Percentiles rank a stretch among this genome's conserved stretches.
These are phyloP conservation scores for Podospora bellae-mahoneyi DNA, from an alignment of 495 filamentous ascomycete genomes.

Conservation along the genomic window DNA sequence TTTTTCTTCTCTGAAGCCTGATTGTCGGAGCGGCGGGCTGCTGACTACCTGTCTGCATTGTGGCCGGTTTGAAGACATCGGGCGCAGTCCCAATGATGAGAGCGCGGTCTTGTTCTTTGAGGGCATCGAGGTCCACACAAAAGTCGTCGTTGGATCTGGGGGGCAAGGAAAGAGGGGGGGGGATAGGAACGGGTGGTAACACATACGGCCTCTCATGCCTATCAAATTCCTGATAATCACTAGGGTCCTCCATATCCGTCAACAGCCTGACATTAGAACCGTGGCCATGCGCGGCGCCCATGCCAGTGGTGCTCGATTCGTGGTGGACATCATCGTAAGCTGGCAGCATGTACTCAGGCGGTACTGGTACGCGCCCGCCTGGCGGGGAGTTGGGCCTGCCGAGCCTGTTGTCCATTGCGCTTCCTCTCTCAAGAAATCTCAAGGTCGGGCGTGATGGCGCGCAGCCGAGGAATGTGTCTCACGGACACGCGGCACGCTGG, in stretches of 20 bases:
- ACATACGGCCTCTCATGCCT: constrained; percentile 45
- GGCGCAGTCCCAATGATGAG: constrained; percentile 8
- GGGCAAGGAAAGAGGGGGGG: constrained; percentile 30
- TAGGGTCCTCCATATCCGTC: constrained; percentile 49
- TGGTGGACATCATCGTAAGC: constrained; percentile 47
- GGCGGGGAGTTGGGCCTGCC: constrained; percentile 1
- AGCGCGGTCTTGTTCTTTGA: neutral
- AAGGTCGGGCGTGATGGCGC: neutral
- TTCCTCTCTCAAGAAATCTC: neutral
- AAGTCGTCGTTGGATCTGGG: neutral
- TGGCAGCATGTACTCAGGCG: constrained; percentile 45
- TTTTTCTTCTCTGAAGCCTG: constrained; percentile 46
- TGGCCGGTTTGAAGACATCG: neutral
- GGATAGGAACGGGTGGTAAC: constrained; percentile 29
- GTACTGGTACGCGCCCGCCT: constrained; percentile 31
- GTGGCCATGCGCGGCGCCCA: constrained; percentile 28
- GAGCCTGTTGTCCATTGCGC: constrained; percentile 1
- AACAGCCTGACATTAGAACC: constrained; percentile 48
- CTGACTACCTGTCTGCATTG: constrained; percentile 8
- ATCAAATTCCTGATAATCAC: constrained; percentile 16
- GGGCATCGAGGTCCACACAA: constrained; percentile 15
- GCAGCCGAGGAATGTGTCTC: constrained; percentile 6
- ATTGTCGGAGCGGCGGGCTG: constrained; percentile 26
- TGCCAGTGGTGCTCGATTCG: constrained; percentile 37
- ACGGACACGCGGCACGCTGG: neutral